These are phyloP conservation scores for Penicillium odoratum DNA, from an alignment of 495 filamentous ascomycete genomes.

Conservation along the genomic window DNA sequence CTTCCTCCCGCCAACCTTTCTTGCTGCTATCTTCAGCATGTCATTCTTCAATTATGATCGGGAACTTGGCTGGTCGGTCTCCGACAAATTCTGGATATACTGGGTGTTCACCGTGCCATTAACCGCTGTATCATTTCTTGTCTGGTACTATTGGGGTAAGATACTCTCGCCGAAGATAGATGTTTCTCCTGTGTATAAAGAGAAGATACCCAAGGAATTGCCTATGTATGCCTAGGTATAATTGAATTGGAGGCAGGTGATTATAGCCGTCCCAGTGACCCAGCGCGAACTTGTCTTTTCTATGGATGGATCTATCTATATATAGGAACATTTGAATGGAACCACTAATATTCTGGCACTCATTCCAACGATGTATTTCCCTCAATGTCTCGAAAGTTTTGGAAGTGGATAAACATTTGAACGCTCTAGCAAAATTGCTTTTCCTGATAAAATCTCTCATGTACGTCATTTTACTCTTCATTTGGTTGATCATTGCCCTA, in stretches of 20 bases:
- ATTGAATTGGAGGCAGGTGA: too few species aligned
- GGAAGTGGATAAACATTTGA: not conserved
- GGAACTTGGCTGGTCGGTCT: constrained; percentile 24
- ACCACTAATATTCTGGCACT: not conserved
- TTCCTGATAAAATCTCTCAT: not conserved
- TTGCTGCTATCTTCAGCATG: constrained; percentile 40
- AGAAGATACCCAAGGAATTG: too few species aligned
- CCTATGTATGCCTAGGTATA: not conserved
- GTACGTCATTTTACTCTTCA: not conserved
- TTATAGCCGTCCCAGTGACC: too few species aligned
- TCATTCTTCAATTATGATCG: constrained; percentile 34
- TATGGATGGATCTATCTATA: not conserved
- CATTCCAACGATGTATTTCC: not conserved
- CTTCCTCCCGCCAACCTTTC: constrained; percentile 41
- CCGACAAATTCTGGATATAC: constrained; percentile 38
- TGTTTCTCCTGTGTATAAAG: too few species aligned
- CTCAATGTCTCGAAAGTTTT: not conserved
- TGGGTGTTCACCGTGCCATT: constrained; percentile 35
- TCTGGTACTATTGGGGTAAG: constrained; percentile 29
- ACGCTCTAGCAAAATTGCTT: not conserved
- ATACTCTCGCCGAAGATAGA: constrained; percentile 3
- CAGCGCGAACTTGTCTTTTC: too few species aligned
- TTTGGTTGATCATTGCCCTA: not conserved
- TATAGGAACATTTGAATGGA: not conserved
- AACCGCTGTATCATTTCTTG: constrained; percentile 23